phyloP scores from a whole-genome alignment of 768 basidiomycete genomes.

The Chalciporus sphaerocephalus region DNA sequence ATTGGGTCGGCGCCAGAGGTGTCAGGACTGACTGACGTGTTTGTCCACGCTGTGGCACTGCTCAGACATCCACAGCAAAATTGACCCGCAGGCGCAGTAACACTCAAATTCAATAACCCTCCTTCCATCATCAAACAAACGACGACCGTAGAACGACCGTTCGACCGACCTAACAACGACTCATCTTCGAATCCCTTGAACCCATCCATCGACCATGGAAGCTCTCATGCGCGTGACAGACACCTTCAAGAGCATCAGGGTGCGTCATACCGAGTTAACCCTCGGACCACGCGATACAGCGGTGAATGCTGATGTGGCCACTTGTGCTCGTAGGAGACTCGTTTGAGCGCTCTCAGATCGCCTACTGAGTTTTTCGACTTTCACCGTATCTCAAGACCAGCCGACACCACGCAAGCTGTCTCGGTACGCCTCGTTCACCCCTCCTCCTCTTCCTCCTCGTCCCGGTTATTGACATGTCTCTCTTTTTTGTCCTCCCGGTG shows the following conservation, averaged over 20 bases:
- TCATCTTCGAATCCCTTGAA: background rate
- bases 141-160: background rate
- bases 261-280: slow-evolving; percentile 32
- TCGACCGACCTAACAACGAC: background rate
- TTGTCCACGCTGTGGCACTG: no score
- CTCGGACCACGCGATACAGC: background rate
- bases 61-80: no score
- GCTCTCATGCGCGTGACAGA: slow-evolving; percentile 60
- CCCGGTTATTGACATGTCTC: background rate
- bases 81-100: background rate
- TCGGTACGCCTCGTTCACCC: slow-evolving; percentile 42
- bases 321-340: slow-evolving; percentile 58
- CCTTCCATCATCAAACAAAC: background rate
- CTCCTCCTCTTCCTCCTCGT: background rate
- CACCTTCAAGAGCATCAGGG: slow-evolving; percentile 64
- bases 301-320: background rate
- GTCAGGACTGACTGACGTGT: no score
- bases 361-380: slow-evolving; percentile 79
- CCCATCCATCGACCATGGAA: slow-evolving; percentile 51
- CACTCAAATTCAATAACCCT: background rate
- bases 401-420: slow-evolving; percentile 74
- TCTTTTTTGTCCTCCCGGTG: no score
- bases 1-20: no score
- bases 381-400: slow-evolving; percentile 78
- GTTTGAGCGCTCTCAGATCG: slow-evolving; percentile 68